Base-by-base conservation (phyloP, 148 eudicot species). In the Nepenthes mirabilis region DNA sequence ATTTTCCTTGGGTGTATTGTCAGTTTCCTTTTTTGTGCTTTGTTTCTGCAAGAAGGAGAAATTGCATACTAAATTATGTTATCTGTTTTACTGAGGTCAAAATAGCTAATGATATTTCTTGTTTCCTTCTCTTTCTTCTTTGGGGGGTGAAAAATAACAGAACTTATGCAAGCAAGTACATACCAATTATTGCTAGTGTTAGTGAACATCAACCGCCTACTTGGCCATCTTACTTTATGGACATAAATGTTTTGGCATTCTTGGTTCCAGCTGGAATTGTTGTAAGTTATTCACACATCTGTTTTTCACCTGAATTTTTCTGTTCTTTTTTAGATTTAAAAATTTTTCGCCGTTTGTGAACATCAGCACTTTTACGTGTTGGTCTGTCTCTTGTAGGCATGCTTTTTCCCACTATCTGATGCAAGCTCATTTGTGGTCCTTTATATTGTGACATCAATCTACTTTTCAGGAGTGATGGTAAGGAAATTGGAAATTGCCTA, bases 151-250 rank as follows among this genome's bases (percentile, higher is more conserved):
- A 23, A 23, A 23, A 60, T 45, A 65, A 52, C 86, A 90, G 98
- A 69, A 93, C 98, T 58, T 93, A 93, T 65, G 98, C 98, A 58
- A 93, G 98, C 91, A 93, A 93, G 79, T 93, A 93, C 56, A 88
- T 93, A 77, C 98, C 98, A 52, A 93, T 93, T 67, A 93, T 93
- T 69, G 98, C 98, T 55, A 93, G 98, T 80, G 98, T 93, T 65
- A 93, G 98, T 76, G 98, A 93, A 75, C 98, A 93, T 77, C 98
- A 93, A 66, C 98, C 98, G 0, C 98, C 98, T 73, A 93, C 98
- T 45, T 93, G 98, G 98, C 98, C 96, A 37, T 93, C 96, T 54
- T 93, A 93, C 78, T 93, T 93, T 66, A 93, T 93, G 98, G 98
- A 93, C 76, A 86, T 93, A 23, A 93, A 93, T 69, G 95, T 93